Conservation (phyloP, 345 rosid genomes). For the Brassica cretica region DNA sequence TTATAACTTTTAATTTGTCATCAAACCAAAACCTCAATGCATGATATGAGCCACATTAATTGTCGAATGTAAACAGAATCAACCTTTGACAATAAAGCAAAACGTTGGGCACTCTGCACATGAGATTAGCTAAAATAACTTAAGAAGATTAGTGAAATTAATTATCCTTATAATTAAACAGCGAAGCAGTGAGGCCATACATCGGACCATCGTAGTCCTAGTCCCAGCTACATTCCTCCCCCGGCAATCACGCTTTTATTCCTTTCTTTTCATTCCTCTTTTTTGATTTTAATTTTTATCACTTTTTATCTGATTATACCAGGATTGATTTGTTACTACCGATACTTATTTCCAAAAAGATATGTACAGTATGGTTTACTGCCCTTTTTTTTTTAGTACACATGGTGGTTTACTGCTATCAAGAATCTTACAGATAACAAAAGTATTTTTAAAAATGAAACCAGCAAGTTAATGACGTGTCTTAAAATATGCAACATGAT, state of each 20-base stretch:
- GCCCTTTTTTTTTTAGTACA: no score
- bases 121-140: slow-evolving; percentile 23
- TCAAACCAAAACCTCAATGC: background rate
- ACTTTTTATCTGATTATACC: no score
- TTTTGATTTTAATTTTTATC: no score
- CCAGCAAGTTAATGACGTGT: slow-evolving; percentile 25
- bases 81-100: slow-evolving; percentile 26
- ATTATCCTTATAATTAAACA: background rate
- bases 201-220: no score
- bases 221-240: no score
- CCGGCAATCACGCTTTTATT: no score
- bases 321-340: no score
- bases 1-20: background rate
- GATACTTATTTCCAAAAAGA: no score
- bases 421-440: background rate
- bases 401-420: background rate
- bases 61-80: slow-evolving; percentile 27
- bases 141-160: background rate
- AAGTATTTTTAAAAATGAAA: background rate
- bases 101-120: slow-evolving; percentile 21
- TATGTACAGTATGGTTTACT: no score
- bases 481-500: background rate
- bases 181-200: no score
- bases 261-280: no score
- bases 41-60: background rate